Evolutionary conservation across 305 asterid genomes (phyloP).

Genomic region (Fraxinus dipetala): DNA sequence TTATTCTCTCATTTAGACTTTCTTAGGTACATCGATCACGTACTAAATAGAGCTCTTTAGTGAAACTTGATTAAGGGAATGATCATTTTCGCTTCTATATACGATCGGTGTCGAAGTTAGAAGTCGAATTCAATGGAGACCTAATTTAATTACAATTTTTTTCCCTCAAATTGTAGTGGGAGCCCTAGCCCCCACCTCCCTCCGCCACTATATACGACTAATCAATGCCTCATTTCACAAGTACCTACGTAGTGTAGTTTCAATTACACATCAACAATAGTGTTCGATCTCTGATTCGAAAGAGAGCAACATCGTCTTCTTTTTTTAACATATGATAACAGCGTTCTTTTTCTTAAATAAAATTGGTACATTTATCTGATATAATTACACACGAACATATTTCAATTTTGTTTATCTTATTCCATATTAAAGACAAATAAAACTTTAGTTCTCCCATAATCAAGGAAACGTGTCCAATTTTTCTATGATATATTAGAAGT

Average conservation of each 20-base stretch:
- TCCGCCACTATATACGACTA: background rate
- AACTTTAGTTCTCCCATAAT: background rate
- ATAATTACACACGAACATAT: background rate
- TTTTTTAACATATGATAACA: background rate
- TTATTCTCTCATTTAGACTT: background rate
- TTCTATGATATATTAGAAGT: background rate
- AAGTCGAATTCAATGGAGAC: background rate
- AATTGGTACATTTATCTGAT: background rate
- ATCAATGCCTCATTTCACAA: background rate
- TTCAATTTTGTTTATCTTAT: background rate
- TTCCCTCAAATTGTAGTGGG: background rate
- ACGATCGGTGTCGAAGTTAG: background rate
- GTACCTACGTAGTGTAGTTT: background rate
- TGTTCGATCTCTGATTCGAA: background rate
- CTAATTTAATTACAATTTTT: too few relatives aligned
- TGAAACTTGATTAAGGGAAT: background rate
- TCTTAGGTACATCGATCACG: background rate
- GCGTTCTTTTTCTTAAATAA: background rate
- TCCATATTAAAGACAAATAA: background rate
- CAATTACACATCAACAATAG: background rate
- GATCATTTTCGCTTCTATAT: background rate
- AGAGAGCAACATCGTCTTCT: background rate
- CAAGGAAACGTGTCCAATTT: background rate
- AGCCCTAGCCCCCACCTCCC: background rate
- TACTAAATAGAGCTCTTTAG: background rate